Evolutionary conservation across 2,329 filamentous ascomycete genomes (phyloP), one percentile per base, ranked within the genome.

Genomic region (Dendryphion nanum): DNA sequence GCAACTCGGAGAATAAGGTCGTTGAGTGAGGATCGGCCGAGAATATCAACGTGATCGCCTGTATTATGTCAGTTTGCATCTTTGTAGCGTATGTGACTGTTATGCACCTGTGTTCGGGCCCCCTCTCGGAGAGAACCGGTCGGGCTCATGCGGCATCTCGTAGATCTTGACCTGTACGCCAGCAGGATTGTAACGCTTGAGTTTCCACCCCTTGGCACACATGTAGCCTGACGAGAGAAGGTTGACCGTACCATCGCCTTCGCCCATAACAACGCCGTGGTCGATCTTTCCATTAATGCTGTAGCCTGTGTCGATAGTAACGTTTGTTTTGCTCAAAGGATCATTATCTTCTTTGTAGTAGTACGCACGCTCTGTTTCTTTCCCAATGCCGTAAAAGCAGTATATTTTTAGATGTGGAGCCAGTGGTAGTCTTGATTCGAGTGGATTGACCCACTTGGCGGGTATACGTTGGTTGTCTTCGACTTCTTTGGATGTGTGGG

Each of bases 121-220:
- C 29, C 81, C 81, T 4, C 93, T 75, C 1, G 93, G 89, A 53
- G 83, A 91, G 64, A 96, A 98, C 14, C 88, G 73, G 53, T 96
- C 91, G 1, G 93, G 93, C 58, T 97, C 90, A 60, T 98, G 93
- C 1, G 84, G 86, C 93, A 98, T 98, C 71, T 98, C 93, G 44
- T 85, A 89, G 0, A 90, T 86, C 28, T 82, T 94, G 46, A 98
- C 73, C 55, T 89, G 81, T 20, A 84, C 78, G 2, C 84, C 83
- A 0, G 89, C 85, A 0, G 93, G 93, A 57, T 98, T 98, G 64
- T 94, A 98, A 23, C 93, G 79, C 66, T 89, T 89, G 66, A 96
- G 86, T 41, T 83, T 82, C 93, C 93, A 98, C 3, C 93, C 93
- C 55, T 85, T 89, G 52, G 89, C 85, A 65, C 93, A 98, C 93